Percentiles rank a stretch among this genome's conserved stretches.
phyloP scores from a whole-genome alignment of 352 stramenopile genomes.

The Pythium myriotylum region DNA sequence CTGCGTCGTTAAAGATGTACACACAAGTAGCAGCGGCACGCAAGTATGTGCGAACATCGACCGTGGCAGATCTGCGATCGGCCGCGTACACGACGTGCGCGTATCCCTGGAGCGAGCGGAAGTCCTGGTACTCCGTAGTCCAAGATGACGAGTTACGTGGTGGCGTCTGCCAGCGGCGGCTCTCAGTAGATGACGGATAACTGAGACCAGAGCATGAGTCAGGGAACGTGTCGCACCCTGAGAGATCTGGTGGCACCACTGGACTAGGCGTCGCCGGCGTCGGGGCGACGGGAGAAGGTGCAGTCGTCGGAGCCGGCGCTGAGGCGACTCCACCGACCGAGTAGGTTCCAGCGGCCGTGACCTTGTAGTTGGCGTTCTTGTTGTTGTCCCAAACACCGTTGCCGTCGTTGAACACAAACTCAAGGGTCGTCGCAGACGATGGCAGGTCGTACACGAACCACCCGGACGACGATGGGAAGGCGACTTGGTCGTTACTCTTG shows the following conservation, averaged over 20 bases:
- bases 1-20: constrained; percentile 38
- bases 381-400: constrained; percentile 51
- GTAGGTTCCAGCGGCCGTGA: constrained; percentile 36
- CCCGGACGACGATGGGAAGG: constrained; percentile 24
- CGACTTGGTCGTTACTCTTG: constrained; percentile 25
- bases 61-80: constrained; percentile 32
- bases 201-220: constrained; percentile 24
- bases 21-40: constrained; percentile 23
- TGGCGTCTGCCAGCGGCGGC: no score
- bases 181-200: constrained; percentile 23
- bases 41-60: constrained; percentile 38
- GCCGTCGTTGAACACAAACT: constrained; percentile 54
- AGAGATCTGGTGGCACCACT: neutral
- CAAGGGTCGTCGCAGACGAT: constrained; percentile 24
- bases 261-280: neutral
- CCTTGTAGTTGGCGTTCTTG: constrained; percentile 43
- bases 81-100: no score
- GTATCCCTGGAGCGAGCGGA: constrained; percentile 34
- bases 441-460: constrained; percentile 45
- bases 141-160: constrained; percentile 37
- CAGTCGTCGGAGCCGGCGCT: constrained; percentile 14
- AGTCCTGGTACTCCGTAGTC: constrained; percentile 41
- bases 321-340: constrained; percentile 39
- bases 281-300: neutral
- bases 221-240: neutral